A percentile compares a stretch with the other conserved stretches of the same genome.
Conservation (phyloP, 345 rosid species). For the Lepidium aucheri region DNA sequence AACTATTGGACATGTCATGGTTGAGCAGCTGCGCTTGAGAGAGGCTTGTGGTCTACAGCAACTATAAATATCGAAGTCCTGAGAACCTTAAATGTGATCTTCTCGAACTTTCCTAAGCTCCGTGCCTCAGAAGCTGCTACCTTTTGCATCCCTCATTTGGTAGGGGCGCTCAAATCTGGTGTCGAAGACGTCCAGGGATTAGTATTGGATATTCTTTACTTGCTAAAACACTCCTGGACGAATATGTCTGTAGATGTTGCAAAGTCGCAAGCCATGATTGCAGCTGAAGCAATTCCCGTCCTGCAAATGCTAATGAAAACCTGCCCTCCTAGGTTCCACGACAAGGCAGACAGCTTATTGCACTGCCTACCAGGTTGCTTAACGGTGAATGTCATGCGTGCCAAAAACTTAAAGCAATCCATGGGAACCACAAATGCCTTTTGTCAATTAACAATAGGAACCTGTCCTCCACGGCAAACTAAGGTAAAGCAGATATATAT, state of each 20-base stretch:
- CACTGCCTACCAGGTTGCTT: slow-evolving; percentile 92
- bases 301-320: slow-evolving; percentile 78
- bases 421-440: slow-evolving; percentile 78
- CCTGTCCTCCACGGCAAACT: slow-evolving; percentile 77
- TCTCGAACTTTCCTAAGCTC: slow-evolving; percentile 77
- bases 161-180: slow-evolving; percentile 70
- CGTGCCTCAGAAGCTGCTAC: slow-evolving; percentile 89
- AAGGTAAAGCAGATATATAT: slow-evolving; percentile 38
- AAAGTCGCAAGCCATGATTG: slow-evolving; percentile 74
- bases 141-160: slow-evolving; percentile 72
- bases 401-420: slow-evolving; percentile 75
- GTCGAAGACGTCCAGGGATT: slow-evolving; percentile 68
- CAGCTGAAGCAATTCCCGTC: slow-evolving; percentile 79
- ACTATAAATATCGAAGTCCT: slow-evolving; percentile 64
- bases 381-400: slow-evolving; percentile 71
- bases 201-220: slow-evolving; percentile 67
- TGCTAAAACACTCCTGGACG: slow-evolving; percentile 80
- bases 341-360: slow-evolving; percentile 71
- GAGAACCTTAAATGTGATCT: slow-evolving; percentile 68
- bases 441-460: slow-evolving; percentile 77
- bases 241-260: slow-evolving; percentile 68
- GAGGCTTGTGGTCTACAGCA: slow-evolving; percentile 70
- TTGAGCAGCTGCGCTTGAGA: slow-evolving; percentile 81
- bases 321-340: slow-evolving; percentile 78
- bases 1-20: background rate